These are phyloP conservation scores for Nidularia sp. DNA, from an alignment of 768 basidiomycete genomes.

Conservation along the genomic window DNA sequence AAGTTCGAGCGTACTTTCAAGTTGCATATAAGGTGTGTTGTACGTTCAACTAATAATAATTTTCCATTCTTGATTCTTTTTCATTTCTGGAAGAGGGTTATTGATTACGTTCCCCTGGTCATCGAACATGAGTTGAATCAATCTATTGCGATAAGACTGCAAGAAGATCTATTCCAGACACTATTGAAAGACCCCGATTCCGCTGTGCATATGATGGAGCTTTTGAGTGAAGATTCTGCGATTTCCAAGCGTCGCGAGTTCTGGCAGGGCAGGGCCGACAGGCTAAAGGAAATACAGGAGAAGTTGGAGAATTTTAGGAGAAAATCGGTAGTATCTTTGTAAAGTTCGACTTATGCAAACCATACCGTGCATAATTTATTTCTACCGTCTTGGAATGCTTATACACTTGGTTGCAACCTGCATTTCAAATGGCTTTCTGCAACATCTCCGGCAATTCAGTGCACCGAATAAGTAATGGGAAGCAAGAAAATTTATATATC, in stretches of 20 bases:
- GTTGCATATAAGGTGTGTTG: slow-evolving; percentile 44
- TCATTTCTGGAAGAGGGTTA: slow-evolving; percentile 53
- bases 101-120: slow-evolving; percentile 48
- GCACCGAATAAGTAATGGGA: no score
- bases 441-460: no score
- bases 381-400: no score
- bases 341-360: no score
- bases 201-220: slow-evolving; percentile 15
- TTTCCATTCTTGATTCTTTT: no score
- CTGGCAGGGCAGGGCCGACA: slow-evolving; percentile 18
- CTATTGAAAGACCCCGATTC: slow-evolving; percentile 25
- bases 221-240: slow-evolving; percentile 37
- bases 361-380: no score
- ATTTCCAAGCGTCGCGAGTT: slow-evolving; percentile 23
- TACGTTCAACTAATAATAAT: no score
- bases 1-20: slow-evolving; percentile 52
- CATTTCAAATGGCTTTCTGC: no score
- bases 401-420: no score
- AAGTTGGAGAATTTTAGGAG: slow-evolving; percentile 19
- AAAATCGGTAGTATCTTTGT: no score
- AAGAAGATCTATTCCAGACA: slow-evolving; percentile 8
- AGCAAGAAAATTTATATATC: no score
- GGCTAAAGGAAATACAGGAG: slow-evolving; percentile 27
- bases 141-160: slow-evolving; percentile 27
- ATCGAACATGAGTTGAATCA: slow-evolving; percentile 44